Evolutionary conservation across 179 eudicot genomes (phyloP), one percentile per base, ranked within the genome.

Genomic region (Silene coronaria): DNA sequence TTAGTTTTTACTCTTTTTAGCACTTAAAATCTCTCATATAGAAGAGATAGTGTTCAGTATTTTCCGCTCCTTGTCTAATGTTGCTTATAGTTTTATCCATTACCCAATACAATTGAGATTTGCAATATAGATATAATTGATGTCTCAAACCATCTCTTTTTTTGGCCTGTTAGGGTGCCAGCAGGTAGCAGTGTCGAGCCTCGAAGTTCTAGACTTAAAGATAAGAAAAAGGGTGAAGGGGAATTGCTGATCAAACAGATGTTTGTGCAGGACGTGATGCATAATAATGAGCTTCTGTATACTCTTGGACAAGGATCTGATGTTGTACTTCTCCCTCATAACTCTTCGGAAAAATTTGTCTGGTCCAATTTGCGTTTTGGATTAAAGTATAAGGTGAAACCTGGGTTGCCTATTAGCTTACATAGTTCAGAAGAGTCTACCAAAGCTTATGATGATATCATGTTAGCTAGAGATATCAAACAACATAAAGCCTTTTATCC

Each of bases 141-240:
- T 53, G 23, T 75, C 72, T 75, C 66, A 78, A 32, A 24, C 26
- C 7, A 57, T 55, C 73, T 38, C 19, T 48, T 74, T 68, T 69
- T 34, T 55, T 51, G 57, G 48, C 81, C 45, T 71, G 53, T 68
- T 65, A 93, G 97, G 81, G 81, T 78, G 78, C 86, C 93, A 27
- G 76, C 71, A 76, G 85, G 87, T 64, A 77, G 78, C 36, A 71
- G 51, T 75, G 57, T 82, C 65, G 93, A 84, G 76, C 97, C 97
- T 34, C 86, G 97, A 82, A 95, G 99, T 86, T 95, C 97, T 67
- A 85, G 99, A 42, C 79, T 95, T 73, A 95, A 88, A 83, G 93
- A 93, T 79, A 95, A 82, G 82, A 88, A 84, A 79, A 95, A 84
- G 84, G 89, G 91, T 67, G 99, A 93, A 82, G 97, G 99, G 57